Evolutionary conservation across 2,329 filamentous ascomycete genomes (phyloP).

Genomic region (Blastomyces percursus): DNA sequence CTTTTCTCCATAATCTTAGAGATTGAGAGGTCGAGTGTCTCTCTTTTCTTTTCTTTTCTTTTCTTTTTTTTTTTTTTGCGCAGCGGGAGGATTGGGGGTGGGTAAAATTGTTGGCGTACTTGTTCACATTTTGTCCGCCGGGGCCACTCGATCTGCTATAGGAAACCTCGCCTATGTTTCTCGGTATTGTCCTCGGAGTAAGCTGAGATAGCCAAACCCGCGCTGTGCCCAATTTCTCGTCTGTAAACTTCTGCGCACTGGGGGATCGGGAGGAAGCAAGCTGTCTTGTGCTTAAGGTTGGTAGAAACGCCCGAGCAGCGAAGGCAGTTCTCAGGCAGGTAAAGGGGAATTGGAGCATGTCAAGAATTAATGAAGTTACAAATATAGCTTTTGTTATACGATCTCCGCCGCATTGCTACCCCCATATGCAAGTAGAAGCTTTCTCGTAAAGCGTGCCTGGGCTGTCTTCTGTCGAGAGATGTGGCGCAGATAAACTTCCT

Average conservation of each 20-base stretch:
- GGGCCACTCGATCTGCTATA: constrained; percentile 56
- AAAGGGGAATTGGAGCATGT: neutral
- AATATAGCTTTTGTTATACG: neutral
- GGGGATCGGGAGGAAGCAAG: constrained; percentile 11
- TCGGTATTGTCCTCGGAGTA: constrained; percentile 44
- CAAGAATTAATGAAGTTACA: neutral
- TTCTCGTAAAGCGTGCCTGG: too few relatives aligned
- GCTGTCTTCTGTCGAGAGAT: neutral
- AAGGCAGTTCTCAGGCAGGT: neutral
- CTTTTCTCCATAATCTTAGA: neutral
- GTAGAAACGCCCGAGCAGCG: neutral
- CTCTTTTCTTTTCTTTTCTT: too few relatives aligned
- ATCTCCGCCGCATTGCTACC: neutral
- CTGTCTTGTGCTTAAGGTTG: constrained; percentile 10
- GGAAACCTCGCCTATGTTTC: constrained; percentile 46
- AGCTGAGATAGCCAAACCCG: constrained; percentile 48
- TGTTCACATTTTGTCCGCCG: constrained; percentile 59
- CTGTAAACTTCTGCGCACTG: constrained; percentile 13
- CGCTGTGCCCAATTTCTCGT: constrained; percentile 33
- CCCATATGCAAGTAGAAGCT: neutral
- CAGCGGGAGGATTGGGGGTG: too few relatives aligned
- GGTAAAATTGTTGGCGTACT: constrained; percentile 36
- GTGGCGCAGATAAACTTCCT: neutral
- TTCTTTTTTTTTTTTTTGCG: too few relatives aligned
- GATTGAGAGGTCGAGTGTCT: neutral